Percentiles rank a stretch among this genome's conserved stretches.
Conservation (phyloP, 176 grass and related monocot species). For the Hyparrhenia diplandra region DNA sequence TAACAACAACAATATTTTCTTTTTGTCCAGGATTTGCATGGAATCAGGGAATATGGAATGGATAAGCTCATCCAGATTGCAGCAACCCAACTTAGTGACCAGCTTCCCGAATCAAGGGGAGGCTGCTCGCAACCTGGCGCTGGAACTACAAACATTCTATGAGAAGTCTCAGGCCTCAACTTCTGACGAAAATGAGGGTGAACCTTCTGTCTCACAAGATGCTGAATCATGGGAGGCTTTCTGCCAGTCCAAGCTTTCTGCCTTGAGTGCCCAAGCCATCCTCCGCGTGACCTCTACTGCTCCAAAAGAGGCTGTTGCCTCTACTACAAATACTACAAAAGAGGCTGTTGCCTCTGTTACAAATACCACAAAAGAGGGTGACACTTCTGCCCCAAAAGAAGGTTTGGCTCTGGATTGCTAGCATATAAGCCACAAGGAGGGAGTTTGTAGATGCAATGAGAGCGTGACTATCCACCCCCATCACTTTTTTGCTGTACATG, state of each 20-base stretch:
- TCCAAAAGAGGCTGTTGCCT: constrained; percentile 23
- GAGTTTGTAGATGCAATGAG: background rate
- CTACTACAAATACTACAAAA: too few relatives aligned
- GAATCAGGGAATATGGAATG: constrained; percentile 56
- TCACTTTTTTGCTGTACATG: constrained; percentile 32
- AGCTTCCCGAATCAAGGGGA: constrained; percentile 99
- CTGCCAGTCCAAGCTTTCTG: constrained; percentile 75
- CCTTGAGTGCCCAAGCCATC: constrained; percentile 68
- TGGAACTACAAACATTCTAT: constrained; percentile 77
- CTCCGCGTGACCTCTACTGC: constrained; percentile 63
- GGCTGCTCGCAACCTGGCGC: constrained; percentile 68
- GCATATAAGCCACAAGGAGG: constrained; percentile 14
- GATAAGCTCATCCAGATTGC: constrained; percentile 88
- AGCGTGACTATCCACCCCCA: too few relatives aligned
- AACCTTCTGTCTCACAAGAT: constrained; percentile 26
- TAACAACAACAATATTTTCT: background rate
- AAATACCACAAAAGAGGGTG: constrained; percentile 10
- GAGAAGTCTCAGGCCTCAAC: constrained; percentile 38
- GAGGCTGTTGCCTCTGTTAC: too few relatives aligned
- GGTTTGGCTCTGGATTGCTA: constrained; percentile 44
- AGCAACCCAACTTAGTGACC: constrained; percentile 90
- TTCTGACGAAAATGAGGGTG: constrained; percentile 22
- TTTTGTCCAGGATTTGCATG: constrained; percentile 43
- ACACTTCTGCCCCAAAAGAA: constrained; percentile 60
- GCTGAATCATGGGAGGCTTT: constrained; percentile 78